Evolutionary conservation across 441 rosid genomes (phyloP).

Genomic region (Dalechampia spathulata): DNA sequence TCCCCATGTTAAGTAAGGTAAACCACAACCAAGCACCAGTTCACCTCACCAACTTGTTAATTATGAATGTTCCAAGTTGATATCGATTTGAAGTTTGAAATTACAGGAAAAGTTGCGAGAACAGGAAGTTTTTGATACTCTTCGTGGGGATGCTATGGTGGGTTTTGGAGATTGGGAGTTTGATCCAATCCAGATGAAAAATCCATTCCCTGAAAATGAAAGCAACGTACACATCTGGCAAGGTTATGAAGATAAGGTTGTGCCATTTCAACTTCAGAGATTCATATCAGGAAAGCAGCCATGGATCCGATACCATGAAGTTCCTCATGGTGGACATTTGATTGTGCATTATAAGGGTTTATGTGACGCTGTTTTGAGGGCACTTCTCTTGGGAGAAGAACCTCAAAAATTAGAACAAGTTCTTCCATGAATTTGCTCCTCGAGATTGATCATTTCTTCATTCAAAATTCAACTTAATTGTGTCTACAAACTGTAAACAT

Average conservation of each 20-base stretch:
- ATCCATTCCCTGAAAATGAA: slow-evolving; percentile 35
- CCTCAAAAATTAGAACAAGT: slow-evolving; percentile 26
- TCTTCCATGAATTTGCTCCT: slow-evolving; percentile 9
- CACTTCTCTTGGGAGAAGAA: slow-evolving; percentile 47
- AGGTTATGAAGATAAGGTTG: slow-evolving; percentile 41
- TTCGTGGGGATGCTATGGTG: slow-evolving; percentile 33
- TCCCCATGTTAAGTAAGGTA: slow-evolving; percentile 34
- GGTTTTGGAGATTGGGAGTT: slow-evolving; percentile 50
- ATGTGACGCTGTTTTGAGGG: slow-evolving; percentile 36
- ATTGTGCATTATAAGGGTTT: slow-evolving; percentile 38
- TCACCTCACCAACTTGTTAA: too few species aligned
- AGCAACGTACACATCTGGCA: slow-evolving; percentile 45
- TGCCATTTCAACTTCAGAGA: slow-evolving; percentile 44
- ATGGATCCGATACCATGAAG: slow-evolving; percentile 44
- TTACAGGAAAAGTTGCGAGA: slow-evolving; percentile 30
- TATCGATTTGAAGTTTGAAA: slow-evolving; percentile 1
- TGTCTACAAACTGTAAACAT: background rate
- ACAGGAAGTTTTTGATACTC: slow-evolving; percentile 33
- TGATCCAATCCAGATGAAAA: slow-evolving; percentile 34
- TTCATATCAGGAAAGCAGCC: slow-evolving; percentile 31
- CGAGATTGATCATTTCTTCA: slow-evolving; percentile 10
- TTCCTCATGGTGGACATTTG: slow-evolving; percentile 41
- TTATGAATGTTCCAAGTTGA: too few species aligned
- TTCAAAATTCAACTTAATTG: slow-evolving; percentile 15
- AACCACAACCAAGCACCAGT: background rate